Base-by-base conservation (phyloP, 805 yeast genomes). In the Kuraishia floccosa region DNA sequence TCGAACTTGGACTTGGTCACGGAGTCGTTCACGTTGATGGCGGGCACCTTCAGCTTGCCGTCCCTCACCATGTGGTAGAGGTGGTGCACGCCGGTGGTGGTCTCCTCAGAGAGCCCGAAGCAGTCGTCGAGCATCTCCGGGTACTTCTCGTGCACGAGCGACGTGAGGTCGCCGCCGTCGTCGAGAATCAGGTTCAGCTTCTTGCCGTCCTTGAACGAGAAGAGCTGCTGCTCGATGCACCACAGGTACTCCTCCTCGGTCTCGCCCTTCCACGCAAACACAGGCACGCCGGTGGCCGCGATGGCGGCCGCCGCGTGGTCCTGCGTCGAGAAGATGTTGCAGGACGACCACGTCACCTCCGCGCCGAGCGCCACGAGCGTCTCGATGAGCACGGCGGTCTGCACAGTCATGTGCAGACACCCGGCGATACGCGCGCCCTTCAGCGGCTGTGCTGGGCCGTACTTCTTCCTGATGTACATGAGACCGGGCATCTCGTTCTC, bases 291-390 rank as follows among this genome's bases (percentile, higher is more conserved):
- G 47, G 96, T 64, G 48, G 97, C 98, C 50, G 98, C 98, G 62
- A 89, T 91, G 52, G 97, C 97, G 55, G 98, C 96, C 52, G 98
- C 97, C 49, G 97, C 97, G 63, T 89, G 97, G 68, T 89, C 98
- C 72, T 89, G 98, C 46, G 98, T 89, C 50, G 97, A 87, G 80
- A 84, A 89, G 54, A 89, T 89, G 94, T 89, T 89, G 76, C 98
- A 89, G 30, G 96, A 85, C 42, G 96, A 76, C 98, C 98, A 89
- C 55, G 98, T 91, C 41, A 89, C 97, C 73, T 89, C 98, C 42
- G 98, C 98, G 71, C 98, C 98, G 50, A 89, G 76, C 44, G 94
- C 95, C 53, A 75, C 83, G 54, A 91, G 75, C 49, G 98, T 89
- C 76, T 89, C 98, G 54, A 91, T 91, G 65, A 89, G 75, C 44